Percentiles rank a stretch among this genome's conserved stretches.
Conservation (phyloP, 208 protist genomes). For the Acanthamoeba triangularis region DNA sequence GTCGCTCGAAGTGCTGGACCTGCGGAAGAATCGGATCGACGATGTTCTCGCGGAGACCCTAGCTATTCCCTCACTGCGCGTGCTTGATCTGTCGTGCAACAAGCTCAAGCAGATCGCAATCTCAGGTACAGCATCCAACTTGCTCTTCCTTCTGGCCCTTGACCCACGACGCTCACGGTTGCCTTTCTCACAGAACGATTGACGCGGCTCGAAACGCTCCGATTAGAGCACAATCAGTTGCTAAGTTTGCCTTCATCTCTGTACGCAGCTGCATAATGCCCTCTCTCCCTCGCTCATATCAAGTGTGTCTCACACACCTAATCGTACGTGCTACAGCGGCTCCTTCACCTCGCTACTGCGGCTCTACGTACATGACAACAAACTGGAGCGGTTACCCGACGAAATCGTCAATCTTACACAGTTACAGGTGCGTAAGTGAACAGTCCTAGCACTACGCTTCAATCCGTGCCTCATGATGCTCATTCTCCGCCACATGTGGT, state of each 20-base stretch:
- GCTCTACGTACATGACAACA: slow-evolving; percentile 20
- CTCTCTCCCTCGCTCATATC: not conserved
- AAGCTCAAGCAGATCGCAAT: not conserved
- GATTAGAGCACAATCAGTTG: slow-evolving; percentile 12
- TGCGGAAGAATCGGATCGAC: slow-evolving; percentile 5
- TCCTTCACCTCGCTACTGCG: not conserved
- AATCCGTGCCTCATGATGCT: not conserved
- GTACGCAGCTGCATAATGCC: not conserved
- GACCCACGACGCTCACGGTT: not conserved
- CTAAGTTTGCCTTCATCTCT: not conserved
- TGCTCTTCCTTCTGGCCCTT: not conserved
- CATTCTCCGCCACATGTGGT: not conserved
- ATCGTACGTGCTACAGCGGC: not conserved
- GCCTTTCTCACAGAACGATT: not conserved
- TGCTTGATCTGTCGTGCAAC: slow-evolving; percentile 19
- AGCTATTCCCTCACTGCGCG: not conserved
- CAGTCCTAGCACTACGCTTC: not conserved
- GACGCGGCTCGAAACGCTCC: not conserved
- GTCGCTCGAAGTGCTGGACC: slow-evolving; percentile 12
- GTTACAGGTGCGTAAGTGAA: not conserved
- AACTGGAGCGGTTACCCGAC: slow-evolving; percentile 30
- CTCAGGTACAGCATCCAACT: not conserved
- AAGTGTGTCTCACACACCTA: not conserved
- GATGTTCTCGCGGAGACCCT: not conserved
- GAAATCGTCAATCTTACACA: slow-evolving; percentile 3